A percentile compares a stretch with the other conserved stretches of the same genome.
phyloP scores from a whole-genome alignment of 768 basidiomycete genomes.

The Naganishia friedmannii region DNA sequence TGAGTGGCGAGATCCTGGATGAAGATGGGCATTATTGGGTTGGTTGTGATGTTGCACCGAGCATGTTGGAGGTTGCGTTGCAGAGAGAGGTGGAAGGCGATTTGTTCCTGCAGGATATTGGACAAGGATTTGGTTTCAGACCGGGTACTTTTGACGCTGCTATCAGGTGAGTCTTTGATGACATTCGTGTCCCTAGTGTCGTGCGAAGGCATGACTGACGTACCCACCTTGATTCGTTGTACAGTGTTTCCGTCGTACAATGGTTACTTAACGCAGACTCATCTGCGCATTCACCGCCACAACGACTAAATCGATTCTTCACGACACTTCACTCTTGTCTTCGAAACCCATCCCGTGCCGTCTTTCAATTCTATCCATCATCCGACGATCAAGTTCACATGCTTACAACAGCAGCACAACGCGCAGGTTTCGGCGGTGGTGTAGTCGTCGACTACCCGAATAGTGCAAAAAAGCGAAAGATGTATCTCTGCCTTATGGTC shows the following conservation, averaged over 20 bases:
- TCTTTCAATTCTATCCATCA: conserved; percentile 98
- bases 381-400: conserved; percentile 96
- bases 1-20: conserved; percentile 92
- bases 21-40: conserved; percentile 91
- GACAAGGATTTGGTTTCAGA: conserved; percentile 94
- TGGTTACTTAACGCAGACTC: conserved; percentile 98
- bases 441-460: conserved; percentile 96
- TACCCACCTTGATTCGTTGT: neutral
- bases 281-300: conserved; percentile 58
- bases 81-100: conserved; percentile 95
- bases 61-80: conserved; percentile 96
- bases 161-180: conserved; percentile 66
- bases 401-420: conserved; percentile 86
- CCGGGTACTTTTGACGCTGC: conserved; percentile 97
- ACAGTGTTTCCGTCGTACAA: conserved; percentile 94
- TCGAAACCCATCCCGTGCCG: conserved; percentile 66
- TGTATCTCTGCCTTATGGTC: conserved; percentile 88
- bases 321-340: conserved; percentile 60
- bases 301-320: conserved; percentile 73
- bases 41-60: conserved; percentile 90
- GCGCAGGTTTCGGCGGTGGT: conserved; percentile 94
- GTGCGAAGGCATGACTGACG: conserved; percentile 29
- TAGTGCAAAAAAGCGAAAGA: conserved; percentile 89
- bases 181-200: neutral
- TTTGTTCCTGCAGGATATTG: conserved; percentile 93